Evolutionary conservation across 805 yeast species (phyloP).

Genomic region (Ogataea methanolica): DNA sequence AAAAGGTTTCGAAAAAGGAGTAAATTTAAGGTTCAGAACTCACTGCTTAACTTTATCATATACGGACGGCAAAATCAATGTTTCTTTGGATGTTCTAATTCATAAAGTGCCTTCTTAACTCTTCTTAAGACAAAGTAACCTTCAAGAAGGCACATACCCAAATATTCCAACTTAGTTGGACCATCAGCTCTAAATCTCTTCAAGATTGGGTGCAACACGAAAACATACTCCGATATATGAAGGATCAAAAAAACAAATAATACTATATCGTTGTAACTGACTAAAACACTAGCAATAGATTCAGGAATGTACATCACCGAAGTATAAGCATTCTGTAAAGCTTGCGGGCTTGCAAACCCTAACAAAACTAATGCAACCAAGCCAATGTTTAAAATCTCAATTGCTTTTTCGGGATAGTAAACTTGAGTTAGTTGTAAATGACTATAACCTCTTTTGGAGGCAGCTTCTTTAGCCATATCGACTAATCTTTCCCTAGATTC

Average conservation of each 20-base stretch:
- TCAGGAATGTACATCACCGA: constrained; percentile 5
- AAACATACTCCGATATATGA: constrained; percentile 50
- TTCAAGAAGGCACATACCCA: constrained; percentile 49
- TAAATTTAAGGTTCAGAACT: no score
- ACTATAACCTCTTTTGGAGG: constrained; percentile 55
- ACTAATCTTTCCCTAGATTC: constrained; percentile 56
- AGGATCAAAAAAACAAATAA: constrained; percentile 20
- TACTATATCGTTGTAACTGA: constrained; percentile 18
- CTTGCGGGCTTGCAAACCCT: constrained; percentile 8
- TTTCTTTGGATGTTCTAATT: constrained; percentile 13
- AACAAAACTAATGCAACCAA: constrained; percentile 2
- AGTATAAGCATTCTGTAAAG: constrained; percentile 1
- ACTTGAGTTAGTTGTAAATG: constrained; percentile 48
- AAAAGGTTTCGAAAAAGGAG: no score
- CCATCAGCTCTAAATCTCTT: constrained; percentile 58
- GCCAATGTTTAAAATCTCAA: constrained; percentile 20
- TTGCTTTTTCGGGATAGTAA: constrained; percentile 31
- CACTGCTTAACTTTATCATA: no score
- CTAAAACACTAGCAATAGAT: constrained; percentile 3
- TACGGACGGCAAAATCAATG: not conserved
- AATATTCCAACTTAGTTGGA: constrained; percentile 46
- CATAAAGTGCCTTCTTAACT: constrained; percentile 24
- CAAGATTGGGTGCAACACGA: constrained; percentile 45
- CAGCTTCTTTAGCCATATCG: constrained; percentile 72
- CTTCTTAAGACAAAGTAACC: constrained; percentile 53